A percentile compares a stretch with the other conserved stretches of the same genome.
Evolutionary conservation across 2,329 filamentous ascomycete genomes (phyloP).

Genomic region (Fonsecaea erecta): DNA sequence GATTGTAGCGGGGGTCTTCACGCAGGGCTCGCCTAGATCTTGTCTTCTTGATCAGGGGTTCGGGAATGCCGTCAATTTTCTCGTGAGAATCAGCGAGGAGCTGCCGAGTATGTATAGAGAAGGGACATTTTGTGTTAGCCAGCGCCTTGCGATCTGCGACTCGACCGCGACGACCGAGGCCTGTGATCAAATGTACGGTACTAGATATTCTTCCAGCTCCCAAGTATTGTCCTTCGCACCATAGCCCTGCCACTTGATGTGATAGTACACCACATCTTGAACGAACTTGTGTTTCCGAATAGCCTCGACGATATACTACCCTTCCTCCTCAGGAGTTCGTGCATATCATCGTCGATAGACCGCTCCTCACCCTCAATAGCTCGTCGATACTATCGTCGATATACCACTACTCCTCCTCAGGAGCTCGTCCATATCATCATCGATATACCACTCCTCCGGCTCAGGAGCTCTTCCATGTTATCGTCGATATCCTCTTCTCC

Average conservation of each 20-base stretch:
- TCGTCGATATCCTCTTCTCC: conserved; percentile 46
- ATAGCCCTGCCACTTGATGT: conserved; percentile 56
- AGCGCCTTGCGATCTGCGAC: neutral
- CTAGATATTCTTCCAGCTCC: conserved; percentile 52
- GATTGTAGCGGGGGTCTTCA: too few relatives aligned
- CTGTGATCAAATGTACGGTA: conserved; percentile 41
- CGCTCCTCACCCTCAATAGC: too few relatives aligned
- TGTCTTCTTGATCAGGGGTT: conserved; percentile 29
- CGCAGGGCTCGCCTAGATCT: conserved; percentile 39
- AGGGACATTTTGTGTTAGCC: conserved; percentile 7
- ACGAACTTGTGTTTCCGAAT: conserved; percentile 12
- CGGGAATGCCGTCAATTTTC: conserved; percentile 49
- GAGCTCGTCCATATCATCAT: too few relatives aligned
- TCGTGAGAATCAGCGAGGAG: conserved; percentile 49
- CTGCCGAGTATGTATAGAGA: conserved; percentile 42
- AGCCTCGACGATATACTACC: conserved; percentile 22
- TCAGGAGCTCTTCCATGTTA: too few relatives aligned
- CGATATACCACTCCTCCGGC: too few relatives aligned
- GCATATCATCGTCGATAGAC: conserved; percentile 23
- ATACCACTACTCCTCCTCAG: too few relatives aligned
- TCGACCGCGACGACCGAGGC: neutral
- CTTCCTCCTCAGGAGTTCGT: conserved; percentile 6
- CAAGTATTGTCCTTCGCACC: conserved; percentile 50
- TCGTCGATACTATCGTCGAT: too few relatives aligned
- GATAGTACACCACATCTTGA: conserved; percentile 41